These are phyloP conservation scores for Eucalyptus curtisii DNA, from an alignment of 345 rosid species.

Conservation along the genomic window DNA sequence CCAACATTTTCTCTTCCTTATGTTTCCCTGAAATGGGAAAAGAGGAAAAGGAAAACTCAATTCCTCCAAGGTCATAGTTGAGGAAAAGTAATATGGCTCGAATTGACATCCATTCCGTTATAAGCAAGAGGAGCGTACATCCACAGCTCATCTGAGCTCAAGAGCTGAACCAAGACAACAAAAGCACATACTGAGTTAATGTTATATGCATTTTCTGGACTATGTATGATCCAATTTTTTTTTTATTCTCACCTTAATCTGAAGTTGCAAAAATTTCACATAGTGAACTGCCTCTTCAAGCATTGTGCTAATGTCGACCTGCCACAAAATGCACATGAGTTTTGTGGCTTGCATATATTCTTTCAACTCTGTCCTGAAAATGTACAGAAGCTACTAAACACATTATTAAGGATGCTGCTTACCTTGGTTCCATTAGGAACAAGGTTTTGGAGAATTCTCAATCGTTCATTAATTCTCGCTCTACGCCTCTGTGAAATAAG, in stretches of 20 bases:
- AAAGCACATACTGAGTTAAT: not conserved
- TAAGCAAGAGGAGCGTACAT: constrained; percentile 83
- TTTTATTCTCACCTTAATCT: constrained; percentile 42
- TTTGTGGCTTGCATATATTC: not conserved
- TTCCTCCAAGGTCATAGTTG: not conserved
- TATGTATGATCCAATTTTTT: not conserved
- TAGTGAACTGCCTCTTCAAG: constrained; percentile 79
- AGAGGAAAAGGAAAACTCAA: not conserved
- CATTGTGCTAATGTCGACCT: constrained; percentile 79
- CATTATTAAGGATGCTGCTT: not conserved
- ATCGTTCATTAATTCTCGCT: constrained; percentile 58
- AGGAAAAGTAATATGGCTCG: constrained; percentile 39
- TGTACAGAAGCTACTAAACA: not conserved
- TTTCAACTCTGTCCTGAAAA: not conserved
- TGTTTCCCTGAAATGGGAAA: not conserved
- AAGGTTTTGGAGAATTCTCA: constrained; percentile 56
- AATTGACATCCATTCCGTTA: constrained; percentile 59
- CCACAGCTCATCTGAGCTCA: constrained; percentile 90
- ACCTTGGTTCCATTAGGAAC: constrained; percentile 87
- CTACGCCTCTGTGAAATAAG: constrained; percentile 56
- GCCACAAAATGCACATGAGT: not conserved
- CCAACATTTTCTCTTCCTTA: not conserved
- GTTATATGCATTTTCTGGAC: not conserved
- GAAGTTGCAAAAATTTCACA: constrained; percentile 77
- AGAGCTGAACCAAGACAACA: constrained; percentile 23